phyloP scores from a whole-genome alignment of 2,329 filamentous ascomycete species.

The Polychaeton citri region DNA sequence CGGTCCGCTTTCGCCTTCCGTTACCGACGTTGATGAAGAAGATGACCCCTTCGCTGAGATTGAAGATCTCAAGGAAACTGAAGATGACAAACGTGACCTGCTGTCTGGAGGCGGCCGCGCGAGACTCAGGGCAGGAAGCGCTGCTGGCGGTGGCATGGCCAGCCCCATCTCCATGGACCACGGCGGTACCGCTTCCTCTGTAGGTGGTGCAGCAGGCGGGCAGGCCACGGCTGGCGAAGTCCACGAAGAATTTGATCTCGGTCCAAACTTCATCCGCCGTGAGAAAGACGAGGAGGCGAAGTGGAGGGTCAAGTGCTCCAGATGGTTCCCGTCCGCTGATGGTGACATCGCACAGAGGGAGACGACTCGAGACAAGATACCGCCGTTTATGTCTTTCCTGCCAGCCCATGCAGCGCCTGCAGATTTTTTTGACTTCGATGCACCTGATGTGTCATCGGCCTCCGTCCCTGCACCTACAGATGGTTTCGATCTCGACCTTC shows the following conservation, averaged over 20 bases:
- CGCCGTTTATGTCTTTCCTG: not conserved
- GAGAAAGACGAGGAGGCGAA: slow-evolving; percentile 85
- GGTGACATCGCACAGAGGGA: not conserved
- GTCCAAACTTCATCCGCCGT: slow-evolving; percentile 78
- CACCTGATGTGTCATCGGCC: too few relatives aligned
- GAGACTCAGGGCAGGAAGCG: slow-evolving; percentile 8
- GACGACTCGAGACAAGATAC: not conserved
- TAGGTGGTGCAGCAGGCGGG: slow-evolving; percentile 11
- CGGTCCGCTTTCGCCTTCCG: slow-evolving; percentile 29
- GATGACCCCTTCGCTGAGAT: slow-evolving; percentile 91
- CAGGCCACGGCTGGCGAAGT: slow-evolving; percentile 41
- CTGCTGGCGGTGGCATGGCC: slow-evolving; percentile 12
- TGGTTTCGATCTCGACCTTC: not conserved
- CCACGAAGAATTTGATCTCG: slow-evolving; percentile 94
- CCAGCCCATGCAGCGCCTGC: too few relatives aligned
- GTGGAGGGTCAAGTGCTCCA: slow-evolving; percentile 78
- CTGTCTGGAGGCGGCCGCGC: slow-evolving; percentile 5
- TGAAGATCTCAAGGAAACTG: slow-evolving; percentile 71
- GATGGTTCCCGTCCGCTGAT: slow-evolving; percentile 51
- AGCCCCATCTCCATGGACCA: slow-evolving; percentile 9
- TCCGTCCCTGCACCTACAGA: too few relatives aligned
- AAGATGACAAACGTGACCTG: slow-evolving; percentile 4
- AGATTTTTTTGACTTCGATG: too few relatives aligned
- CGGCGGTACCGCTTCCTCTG: slow-evolving; percentile 6
- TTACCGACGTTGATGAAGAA: slow-evolving; percentile 69